A percentile compares a stretch with the other conserved stretches of the same genome.
These are phyloP conservation scores for Mikania micrantha DNA, from an alignment of 129 eudicot species.

Conservation along the genomic window DNA sequence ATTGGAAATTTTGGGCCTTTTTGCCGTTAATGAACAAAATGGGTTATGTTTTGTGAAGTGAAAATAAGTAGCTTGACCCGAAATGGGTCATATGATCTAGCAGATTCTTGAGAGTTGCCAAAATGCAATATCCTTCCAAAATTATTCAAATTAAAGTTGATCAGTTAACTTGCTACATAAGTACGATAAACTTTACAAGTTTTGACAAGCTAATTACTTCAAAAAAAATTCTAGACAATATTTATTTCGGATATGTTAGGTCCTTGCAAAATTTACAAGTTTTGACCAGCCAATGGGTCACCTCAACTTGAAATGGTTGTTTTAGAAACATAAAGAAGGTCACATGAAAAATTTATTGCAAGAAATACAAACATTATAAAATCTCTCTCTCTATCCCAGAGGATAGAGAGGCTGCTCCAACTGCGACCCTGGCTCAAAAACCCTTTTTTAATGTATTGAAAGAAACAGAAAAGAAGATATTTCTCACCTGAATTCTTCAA, in stretches of 20 bases:
- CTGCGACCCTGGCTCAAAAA: too few species aligned
- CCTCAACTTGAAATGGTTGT: neutral
- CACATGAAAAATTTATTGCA: neutral
- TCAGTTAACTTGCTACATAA: neutral
- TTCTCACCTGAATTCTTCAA: conserved; percentile 67
- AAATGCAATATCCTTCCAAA: neutral
- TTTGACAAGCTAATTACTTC: neutral
- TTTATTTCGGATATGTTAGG: neutral
- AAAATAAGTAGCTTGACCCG: neutral
- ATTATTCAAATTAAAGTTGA: neutral
- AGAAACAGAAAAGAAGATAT: neutral
- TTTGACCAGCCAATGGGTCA: neutral
- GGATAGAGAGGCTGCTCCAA: too few species aligned
- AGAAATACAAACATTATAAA: too few species aligned
- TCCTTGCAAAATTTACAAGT: neutral
- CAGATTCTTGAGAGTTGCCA: neutral
- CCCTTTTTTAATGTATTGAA: neutral
- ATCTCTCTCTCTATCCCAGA: too few species aligned
- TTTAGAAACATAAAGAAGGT: neutral
- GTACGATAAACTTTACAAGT: neutral
- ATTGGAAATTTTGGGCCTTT: neutral
- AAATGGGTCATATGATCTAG: neutral
- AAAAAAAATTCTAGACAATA: neutral
- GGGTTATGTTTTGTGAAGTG: neutral
- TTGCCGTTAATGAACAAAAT: neutral